These are phyloP conservation scores for Cotoneaster glaucophyllus DNA, from an alignment of 306 rosid species.

Conservation along the genomic window DNA sequence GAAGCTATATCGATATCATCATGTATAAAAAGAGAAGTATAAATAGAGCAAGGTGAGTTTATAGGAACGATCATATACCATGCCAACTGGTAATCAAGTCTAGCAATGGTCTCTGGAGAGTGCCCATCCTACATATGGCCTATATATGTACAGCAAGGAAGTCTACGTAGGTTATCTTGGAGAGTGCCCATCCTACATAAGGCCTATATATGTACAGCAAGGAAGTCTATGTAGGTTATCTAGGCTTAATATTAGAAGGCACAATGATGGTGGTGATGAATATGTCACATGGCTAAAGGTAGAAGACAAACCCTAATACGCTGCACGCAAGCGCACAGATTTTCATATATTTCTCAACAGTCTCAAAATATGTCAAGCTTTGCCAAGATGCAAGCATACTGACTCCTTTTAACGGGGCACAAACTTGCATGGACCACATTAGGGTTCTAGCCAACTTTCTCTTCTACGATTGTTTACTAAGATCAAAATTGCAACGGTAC, in stretches of 20 bases:
- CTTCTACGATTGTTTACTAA: background rate
- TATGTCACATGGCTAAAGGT: background rate
- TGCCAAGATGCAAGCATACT: background rate
- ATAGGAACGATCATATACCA: background rate
- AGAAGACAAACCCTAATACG: background rate
- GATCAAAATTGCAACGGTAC: background rate
- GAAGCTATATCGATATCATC: background rate
- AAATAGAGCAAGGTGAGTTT: background rate
- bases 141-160: too few relatives aligned
- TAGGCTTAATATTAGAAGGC: background rate
- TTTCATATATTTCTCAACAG: background rate
- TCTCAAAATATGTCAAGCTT: background rate
- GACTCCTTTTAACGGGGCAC: background rate
- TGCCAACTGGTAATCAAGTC: background rate
- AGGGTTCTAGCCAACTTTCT: background rate
- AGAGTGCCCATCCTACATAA: background rate
- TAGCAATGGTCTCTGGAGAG: background rate
- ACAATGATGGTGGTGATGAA: constrained; percentile 7
- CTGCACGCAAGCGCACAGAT: background rate
- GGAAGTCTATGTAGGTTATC: background rate
- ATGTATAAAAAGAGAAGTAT: background rate
- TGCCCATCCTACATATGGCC: too few relatives aligned
- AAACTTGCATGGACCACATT: constrained; percentile 3
- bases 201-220: background rate
- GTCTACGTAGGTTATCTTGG: too few relatives aligned